phyloP scores from a whole-genome alignment of 2,329 filamentous ascomycete genomes.

The Dendryphion nanum region DNA sequence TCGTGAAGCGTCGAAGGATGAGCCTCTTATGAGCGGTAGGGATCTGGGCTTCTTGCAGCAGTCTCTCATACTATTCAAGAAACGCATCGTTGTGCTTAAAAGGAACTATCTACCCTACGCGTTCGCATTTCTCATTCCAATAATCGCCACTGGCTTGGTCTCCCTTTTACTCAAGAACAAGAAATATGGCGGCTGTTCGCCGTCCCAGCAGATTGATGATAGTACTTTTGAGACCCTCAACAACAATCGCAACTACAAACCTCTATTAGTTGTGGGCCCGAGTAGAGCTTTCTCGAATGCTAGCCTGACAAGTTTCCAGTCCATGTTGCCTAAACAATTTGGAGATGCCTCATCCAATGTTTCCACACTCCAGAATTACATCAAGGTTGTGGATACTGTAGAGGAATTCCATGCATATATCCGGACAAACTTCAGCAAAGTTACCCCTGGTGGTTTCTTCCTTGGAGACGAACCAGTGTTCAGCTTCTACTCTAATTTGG shows the following conservation, averaged over 20 bases:
- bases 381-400: slow-evolving; percentile 60
- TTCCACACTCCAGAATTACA: slow-evolving; percentile 10
- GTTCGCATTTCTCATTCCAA: slow-evolving; percentile 70
- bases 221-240: slow-evolving; percentile 8
- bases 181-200: slow-evolving; percentile 45
- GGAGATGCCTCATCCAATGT: slow-evolving; percentile 8
- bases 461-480: slow-evolving; percentile 59
- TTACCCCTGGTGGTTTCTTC: slow-evolving; percentile 74
- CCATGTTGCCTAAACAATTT: slow-evolving; percentile 34
- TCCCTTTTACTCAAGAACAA: slow-evolving; percentile 67
- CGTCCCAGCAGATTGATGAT: slow-evolving; percentile 21
- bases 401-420: slow-evolving; percentile 67
- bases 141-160: slow-evolving; percentile 72
- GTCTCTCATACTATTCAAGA: slow-evolving; percentile 69
- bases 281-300: slow-evolving; percentile 14
- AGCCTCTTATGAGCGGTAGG: slow-evolving; percentile 60
- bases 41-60: slow-evolving; percentile 67
- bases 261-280: slow-evolving; percentile 31
- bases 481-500: slow-evolving; percentile 65
- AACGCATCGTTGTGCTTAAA: slow-evolving; percentile 71
- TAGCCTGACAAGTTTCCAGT: slow-evolving; percentile 10
- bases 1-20: slow-evolving; percentile 6
- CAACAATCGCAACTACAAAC: slow-evolving; percentile 8
- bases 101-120: slow-evolving; percentile 73
- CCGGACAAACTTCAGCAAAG: slow-evolving; percentile 57